These are phyloP conservation scores for Cercophora newfieldiana DNA, from an alignment of 495 filamentous ascomycete genomes.

Conservation along the genomic window DNA sequence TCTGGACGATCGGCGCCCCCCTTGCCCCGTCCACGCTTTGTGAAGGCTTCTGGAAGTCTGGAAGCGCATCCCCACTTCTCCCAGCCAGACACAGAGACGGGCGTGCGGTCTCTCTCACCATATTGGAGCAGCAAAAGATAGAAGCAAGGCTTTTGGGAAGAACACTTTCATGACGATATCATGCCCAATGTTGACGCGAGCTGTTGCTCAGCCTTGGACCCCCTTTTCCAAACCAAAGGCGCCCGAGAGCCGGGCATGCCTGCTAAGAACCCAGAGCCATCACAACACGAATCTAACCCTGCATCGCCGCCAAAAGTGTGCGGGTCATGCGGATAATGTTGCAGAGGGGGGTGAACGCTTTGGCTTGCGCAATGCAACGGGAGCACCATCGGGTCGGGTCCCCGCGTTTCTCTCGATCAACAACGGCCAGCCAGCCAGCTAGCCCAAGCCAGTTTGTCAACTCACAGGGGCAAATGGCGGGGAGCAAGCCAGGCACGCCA, in stretches of 20 bases:
- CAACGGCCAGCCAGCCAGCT: not conserved
- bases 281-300: too few relatives aligned
- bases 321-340: not conserved
- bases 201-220: not conserved
- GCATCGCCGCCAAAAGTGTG: not conserved
- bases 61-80: not conserved
- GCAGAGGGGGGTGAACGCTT: not conserved
- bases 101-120: not conserved
- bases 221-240: not conserved
- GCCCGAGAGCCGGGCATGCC: too few relatives aligned
- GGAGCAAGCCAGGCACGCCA: not conserved
- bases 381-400: not conserved
- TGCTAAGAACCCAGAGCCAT: too few relatives aligned
- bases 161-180: not conserved
- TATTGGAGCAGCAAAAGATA: not conserved
- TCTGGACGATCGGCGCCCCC: slow-evolving; percentile 16
- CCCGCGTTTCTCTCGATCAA: not conserved
- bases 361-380: not conserved
- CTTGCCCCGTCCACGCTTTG: slow-evolving; percentile 3
- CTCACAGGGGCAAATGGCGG: not conserved
- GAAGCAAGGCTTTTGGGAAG: not conserved
- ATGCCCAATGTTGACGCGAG: not conserved
- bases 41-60: not conserved
- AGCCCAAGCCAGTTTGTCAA: not conserved
- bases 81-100: not conserved